Percentiles rank a stretch among this genome's conserved stretches.
Evolutionary conservation across 2,329 filamentous ascomycete species (phyloP).

Genomic region (Rasamsonia emersonii): DNA sequence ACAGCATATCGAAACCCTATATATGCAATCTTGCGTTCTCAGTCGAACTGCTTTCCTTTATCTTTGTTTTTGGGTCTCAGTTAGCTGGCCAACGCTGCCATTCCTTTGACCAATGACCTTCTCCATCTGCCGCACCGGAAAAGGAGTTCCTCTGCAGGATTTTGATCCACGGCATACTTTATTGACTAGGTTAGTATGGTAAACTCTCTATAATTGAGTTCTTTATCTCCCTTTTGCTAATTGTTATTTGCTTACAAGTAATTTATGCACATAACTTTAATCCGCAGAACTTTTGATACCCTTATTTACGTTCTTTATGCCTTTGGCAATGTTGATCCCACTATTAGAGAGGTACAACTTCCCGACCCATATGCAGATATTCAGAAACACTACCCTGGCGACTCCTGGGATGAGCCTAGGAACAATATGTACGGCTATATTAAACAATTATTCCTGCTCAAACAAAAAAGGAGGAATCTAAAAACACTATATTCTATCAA

Average conservation of each 20-base stretch:
- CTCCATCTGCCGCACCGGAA: too few relatives aligned
- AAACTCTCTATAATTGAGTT: not conserved
- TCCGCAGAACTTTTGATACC: constrained; percentile 58
- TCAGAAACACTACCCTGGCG: constrained; percentile 5
- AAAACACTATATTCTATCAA: constrained; percentile 78
- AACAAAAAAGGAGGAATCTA: constrained; percentile 65
- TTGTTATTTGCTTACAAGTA: constrained; percentile 41
- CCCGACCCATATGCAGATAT: constrained; percentile 4
- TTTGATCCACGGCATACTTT: constrained; percentile 4
- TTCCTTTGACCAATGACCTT: too few relatives aligned
- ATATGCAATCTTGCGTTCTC: too few relatives aligned
- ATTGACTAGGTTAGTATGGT: constrained; percentile 1
- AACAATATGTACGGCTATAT: constrained; percentile 10
- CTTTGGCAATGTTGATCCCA: constrained; percentile 6
- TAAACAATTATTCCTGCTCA: constrained; percentile 43
- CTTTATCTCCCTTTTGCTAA: not conserved
- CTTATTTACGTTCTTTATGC: constrained; percentile 5
- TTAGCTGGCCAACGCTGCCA: too few relatives aligned
- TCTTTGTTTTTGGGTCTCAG: too few relatives aligned
- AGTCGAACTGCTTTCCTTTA: too few relatives aligned
- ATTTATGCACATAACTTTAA: constrained; percentile 76
- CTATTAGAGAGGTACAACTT: constrained; percentile 4
- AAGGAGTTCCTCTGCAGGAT: too few relatives aligned
- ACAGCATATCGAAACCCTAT: too few relatives aligned
- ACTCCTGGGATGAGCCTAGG: not conserved